A percentile compares a stretch with the other conserved stretches of the same genome.
Evolutionary conservation across 2,329 filamentous ascomycete species (phyloP).

Genomic region (Epichloe gansuensis): DNA sequence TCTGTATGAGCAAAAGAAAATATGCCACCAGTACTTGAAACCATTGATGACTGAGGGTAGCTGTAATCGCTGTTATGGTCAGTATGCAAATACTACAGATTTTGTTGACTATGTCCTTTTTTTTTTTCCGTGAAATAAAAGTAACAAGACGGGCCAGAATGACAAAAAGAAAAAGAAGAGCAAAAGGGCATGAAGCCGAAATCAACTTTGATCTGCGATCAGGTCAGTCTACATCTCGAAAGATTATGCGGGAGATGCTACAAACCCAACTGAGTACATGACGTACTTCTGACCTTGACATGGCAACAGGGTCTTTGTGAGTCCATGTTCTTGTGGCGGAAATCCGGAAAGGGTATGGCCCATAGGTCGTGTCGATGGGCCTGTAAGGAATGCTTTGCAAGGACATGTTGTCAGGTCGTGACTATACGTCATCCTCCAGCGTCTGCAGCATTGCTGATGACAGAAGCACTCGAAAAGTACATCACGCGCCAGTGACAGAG

Average conservation of each 20-base stretch:
- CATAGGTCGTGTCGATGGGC: neutral
- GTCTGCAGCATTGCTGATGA: neutral
- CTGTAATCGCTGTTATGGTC: slow-evolving; percentile 46
- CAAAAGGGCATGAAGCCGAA: slow-evolving; percentile 23
- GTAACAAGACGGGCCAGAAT: neutral
- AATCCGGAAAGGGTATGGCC: neutral
- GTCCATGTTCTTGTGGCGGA: neutral
- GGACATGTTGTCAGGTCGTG: neutral
- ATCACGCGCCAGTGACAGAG: neutral
- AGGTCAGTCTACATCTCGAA: slow-evolving; percentile 14
- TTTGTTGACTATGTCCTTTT: neutral
- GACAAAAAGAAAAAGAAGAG: slow-evolving; percentile 11
- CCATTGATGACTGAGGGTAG: slow-evolving; percentile 39
- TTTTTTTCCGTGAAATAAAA: neutral
- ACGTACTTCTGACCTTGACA: neutral
- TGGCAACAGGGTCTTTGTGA: neutral
- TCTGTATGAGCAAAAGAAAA: slow-evolving; percentile 49
- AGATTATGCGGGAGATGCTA: slow-evolving; percentile 10
- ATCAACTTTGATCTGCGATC: slow-evolving; percentile 44
- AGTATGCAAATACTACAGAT: slow-evolving; percentile 39
- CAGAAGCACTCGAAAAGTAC: neutral
- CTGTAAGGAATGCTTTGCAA: neutral
- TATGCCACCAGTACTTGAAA: slow-evolving; percentile 36
- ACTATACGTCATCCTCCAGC: neutral
- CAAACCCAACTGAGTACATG: slow-evolving; percentile 15